Conservation (phyloP, 2,329 filamentous ascomycete genomes). For the Cyphellophora attinorum region DNA sequence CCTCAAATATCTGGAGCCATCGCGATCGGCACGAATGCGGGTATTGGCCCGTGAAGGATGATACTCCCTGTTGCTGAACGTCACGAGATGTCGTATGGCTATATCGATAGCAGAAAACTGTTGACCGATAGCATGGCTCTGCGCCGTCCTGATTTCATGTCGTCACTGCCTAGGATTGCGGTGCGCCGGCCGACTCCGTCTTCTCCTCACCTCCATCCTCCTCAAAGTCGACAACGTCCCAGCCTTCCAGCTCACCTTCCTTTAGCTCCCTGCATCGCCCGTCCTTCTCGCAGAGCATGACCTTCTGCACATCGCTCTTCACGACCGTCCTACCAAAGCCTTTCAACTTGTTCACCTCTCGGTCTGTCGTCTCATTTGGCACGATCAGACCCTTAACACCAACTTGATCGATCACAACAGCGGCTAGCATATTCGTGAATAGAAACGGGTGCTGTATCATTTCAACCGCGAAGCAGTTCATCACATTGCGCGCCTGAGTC, state of each 20-base stretch:
- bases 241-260: constrained; percentile 16
- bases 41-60: too few relatives aligned
- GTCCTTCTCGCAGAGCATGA: constrained; percentile 17
- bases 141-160: too few relatives aligned
- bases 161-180: too few relatives aligned
- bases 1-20: too few relatives aligned
- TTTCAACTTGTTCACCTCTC: constrained; percentile 11
- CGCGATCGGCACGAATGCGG: too few relatives aligned
- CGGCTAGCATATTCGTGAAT: constrained; percentile 69
- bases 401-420: constrained; percentile 64
- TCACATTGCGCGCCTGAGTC: constrained; percentile 56
- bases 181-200: too few relatives aligned
- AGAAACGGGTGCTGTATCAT: constrained; percentile 88
- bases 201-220: constrained; percentile 4
- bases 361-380: constrained; percentile 14
- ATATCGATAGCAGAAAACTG: too few relatives aligned
- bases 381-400: constrained; percentile 53
- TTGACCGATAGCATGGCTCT: too few relatives aligned
- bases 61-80: too few relatives aligned
- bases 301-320: constrained; percentile 9
- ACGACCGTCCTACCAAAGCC: constrained; percentile 18
- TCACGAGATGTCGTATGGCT: too few relatives aligned
- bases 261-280: constrained; percentile 12
- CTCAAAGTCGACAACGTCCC: constrained; percentile 9
- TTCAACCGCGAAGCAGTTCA: constrained; percentile 81